Conservation (phyloP, 2,329 filamentous ascomycete species). For the Colletotrichum sp. region DNA sequence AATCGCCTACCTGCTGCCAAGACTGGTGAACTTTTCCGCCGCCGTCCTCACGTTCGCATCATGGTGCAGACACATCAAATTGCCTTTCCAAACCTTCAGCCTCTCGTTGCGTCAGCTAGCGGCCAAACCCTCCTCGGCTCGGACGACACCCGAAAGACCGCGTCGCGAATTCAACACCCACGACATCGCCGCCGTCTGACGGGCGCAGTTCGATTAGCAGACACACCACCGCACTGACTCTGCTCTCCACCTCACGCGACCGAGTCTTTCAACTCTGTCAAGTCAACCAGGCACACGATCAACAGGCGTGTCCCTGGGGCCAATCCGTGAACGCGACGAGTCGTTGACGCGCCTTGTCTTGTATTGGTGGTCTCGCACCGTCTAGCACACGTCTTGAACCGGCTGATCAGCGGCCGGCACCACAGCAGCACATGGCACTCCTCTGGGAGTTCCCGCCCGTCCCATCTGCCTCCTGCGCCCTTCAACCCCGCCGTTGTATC, state of each 20-base stretch:
- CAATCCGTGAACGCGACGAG: neutral
- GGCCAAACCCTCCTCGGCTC: neutral
- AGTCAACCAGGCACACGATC: neutral
- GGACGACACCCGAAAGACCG: neutral
- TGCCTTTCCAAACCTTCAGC: neutral
- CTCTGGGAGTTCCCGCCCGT: constrained; percentile 20
- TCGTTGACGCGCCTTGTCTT: neutral
- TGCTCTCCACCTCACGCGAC: neutral
- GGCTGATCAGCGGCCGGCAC: neutral
- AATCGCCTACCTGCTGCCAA: neutral
- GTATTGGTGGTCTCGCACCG: neutral
- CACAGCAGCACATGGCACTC: constrained; percentile 9
- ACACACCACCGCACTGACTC: neutral
- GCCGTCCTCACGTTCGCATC: neutral
- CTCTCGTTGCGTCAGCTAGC: neutral
- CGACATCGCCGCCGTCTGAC: neutral
- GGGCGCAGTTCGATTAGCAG: neutral
- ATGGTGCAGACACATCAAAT: neutral
- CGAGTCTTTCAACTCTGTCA: neutral
- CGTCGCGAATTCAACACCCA: neutral
- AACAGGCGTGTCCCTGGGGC: neutral
- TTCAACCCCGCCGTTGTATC: constrained; percentile 12
- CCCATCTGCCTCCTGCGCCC: constrained; percentile 7
- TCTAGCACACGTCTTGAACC: neutral
- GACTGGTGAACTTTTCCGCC: neutral